Conservation (phyloP, 164 flowering plant genomes). For the Warburgia ugandensis region DNA sequence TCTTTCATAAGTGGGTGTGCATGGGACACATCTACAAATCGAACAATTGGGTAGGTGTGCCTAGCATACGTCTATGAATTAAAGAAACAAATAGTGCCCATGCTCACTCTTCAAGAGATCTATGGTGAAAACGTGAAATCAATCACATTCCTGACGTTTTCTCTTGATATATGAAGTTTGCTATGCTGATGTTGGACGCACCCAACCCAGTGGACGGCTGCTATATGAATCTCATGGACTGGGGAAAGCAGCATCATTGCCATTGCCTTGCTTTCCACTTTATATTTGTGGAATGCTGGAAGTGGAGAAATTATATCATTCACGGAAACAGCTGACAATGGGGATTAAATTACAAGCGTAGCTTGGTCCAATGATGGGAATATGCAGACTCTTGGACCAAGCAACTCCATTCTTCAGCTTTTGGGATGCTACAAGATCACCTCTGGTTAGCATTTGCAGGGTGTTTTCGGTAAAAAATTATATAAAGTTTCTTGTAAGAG, state of each 20-base stretch:
- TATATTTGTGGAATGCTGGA: slow-evolving; percentile 36
- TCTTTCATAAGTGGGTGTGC: no score
- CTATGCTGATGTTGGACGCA: slow-evolving; percentile 35
- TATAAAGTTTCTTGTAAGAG: no score
- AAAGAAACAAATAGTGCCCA: no score
- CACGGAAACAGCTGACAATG: slow-evolving; percentile 8
- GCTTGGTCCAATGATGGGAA: slow-evolving; percentile 42
- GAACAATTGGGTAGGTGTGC: no score
- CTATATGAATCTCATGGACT: slow-evolving; percentile 41
- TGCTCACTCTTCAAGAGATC: no score
- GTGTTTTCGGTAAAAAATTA: slow-evolving; percentile 1
- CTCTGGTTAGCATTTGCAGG: slow-evolving; percentile 18
- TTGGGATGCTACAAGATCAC: slow-evolving; percentile 41
- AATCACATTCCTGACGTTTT: no score
- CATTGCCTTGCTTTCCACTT: slow-evolving; percentile 31
- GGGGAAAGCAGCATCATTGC: slow-evolving; percentile 54
- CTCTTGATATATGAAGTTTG: slow-evolving; percentile 28
- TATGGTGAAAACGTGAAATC: no score
- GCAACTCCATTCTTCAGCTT: slow-evolving; percentile 29
- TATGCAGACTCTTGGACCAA: slow-evolving; percentile 31
- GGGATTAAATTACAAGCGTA: slow-evolving; percentile 30
- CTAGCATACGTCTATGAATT: no score
- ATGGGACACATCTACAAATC: no score
- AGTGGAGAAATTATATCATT: slow-evolving; percentile 6
- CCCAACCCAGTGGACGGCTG: slow-evolving; percentile 29